These are phyloP conservation scores for Metschnikowia koreensis DNA, from an alignment of 805 yeast species.

Conservation along the genomic window DNA sequence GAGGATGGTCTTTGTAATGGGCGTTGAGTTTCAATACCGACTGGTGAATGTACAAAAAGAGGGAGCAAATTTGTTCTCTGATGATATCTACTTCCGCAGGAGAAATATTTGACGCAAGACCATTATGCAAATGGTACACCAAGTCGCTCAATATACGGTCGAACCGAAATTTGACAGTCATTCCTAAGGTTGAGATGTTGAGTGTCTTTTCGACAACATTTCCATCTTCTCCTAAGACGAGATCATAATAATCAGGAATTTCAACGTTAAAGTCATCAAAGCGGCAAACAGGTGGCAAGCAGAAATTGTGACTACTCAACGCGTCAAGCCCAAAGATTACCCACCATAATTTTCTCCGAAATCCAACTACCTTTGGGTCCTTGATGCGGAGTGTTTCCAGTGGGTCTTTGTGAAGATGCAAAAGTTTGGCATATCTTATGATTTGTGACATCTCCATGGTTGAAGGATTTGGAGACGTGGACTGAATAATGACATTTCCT, in stretches of 20 bases:
- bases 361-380: slow-evolving; percentile 48
- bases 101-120: slow-evolving; percentile 41
- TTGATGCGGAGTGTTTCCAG: slow-evolving; percentile 48
- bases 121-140: slow-evolving; percentile 51
- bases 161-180: slow-evolving; percentile 54
- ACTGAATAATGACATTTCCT: slow-evolving; percentile 50
- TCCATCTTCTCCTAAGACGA: slow-evolving; percentile 26
- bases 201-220: slow-evolving; percentile 35
- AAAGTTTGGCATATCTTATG: slow-evolving; percentile 53
- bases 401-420: slow-evolving; percentile 61
- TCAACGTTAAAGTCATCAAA: slow-evolving; percentile 55
- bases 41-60: slow-evolving; percentile 49
- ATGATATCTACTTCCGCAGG: slow-evolving; percentile 43
- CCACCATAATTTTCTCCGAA: slow-evolving; percentile 65
- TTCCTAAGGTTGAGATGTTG: slow-evolving; percentile 46
- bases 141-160: slow-evolving; percentile 53
- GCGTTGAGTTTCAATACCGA: slow-evolving; percentile 42
- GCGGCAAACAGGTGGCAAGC: slow-evolving; percentile 53
- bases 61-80: slow-evolving; percentile 48
- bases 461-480: slow-evolving; percentile 55
- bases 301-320: slow-evolving; percentile 53
- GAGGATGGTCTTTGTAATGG: slow-evolving; percentile 34
- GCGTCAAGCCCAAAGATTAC: slow-evolving; percentile 60
- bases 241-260: slow-evolving; percentile 50
- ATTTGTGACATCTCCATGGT: slow-evolving; percentile 55